Evolutionary conservation across 768 basidiomycete genomes (phyloP), one percentile per base, ranked within the genome.

Genomic region (Hygrophorus pudorinus): DNA sequence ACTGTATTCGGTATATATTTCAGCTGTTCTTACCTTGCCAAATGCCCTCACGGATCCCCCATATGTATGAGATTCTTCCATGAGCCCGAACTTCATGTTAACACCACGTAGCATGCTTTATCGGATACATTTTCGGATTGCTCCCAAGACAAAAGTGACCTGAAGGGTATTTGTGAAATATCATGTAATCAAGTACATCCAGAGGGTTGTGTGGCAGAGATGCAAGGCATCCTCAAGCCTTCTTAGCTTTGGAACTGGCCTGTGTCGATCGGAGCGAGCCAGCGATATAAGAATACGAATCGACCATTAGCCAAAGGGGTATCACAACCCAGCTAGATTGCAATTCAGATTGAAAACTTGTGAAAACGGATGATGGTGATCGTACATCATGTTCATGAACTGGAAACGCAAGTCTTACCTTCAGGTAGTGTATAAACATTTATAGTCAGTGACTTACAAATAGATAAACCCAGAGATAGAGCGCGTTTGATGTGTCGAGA

Each of bases 311-410:
- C 66, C 73, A 75, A 16, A 88, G 43, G 2, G 88, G 88, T 50
- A 89, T 70, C 38, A 76, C 54, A 21, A 91, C 86, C 88, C 88
- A 91, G 44, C 86, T 89, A 53, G 45, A 43, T 50, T 33, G 38
- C 8, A 42, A 27, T n/a, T 16, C 38, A 18, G 49, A 39, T 38
- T 12, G 29, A 43, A 38, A 36, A 38, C 30, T 2, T 30, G 38
- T 28, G 17, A 6, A 17, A 17, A 43, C 29, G 24, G 16, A 37
- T 7, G n/a, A 24, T 13, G 33, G 9, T 35, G 16, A 38, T 18
- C 79, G 60, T 56, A 86, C 84, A 89, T 76, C 40, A 72, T 46
- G 53, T 89, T 89, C 84, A 89, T 85, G 56, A 88, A 77, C 85
- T 89, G 50, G 45, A 17, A 46, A 45, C 9, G 27, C 24, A 42